A percentile compares a stretch with the other conserved stretches of the same genome.
Conservation (phyloP, 352 stramenopile genomes). For the Phytopythium litorale region DNA sequence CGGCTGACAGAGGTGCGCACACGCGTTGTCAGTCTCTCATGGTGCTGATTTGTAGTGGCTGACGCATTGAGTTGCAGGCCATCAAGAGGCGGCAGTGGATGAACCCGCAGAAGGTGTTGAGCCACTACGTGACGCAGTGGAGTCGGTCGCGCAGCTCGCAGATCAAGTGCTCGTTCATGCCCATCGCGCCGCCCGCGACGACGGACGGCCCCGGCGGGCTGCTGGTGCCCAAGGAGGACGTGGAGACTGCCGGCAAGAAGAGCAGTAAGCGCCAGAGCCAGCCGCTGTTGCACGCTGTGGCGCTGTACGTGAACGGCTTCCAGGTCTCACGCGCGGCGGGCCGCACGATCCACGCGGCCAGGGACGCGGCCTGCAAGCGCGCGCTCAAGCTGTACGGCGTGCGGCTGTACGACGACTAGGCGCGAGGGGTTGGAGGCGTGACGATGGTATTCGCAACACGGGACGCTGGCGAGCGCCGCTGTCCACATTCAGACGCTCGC, state of each 20-base stretch:
- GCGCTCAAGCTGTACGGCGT: slow-evolving; percentile 68
- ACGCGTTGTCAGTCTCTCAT: not conserved
- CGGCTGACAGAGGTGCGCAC: slow-evolving; percentile 46
- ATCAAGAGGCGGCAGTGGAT: slow-evolving; percentile 83
- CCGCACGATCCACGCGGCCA: slow-evolving; percentile 61
- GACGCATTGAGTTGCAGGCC: slow-evolving; percentile 20
- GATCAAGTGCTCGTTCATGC: slow-evolving; percentile 55
- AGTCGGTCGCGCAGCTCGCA: slow-evolving; percentile 18
- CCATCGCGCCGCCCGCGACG: slow-evolving; percentile 15
- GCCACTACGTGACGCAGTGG: slow-evolving; percentile 62
- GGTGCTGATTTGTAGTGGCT: slow-evolving; percentile 3
- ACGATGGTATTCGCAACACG: not conserved
- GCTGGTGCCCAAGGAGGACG: slow-evolving; percentile 24
- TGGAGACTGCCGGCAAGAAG: slow-evolving; percentile 15
- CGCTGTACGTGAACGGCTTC: slow-evolving; percentile 64
- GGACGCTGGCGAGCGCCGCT: not conserved
- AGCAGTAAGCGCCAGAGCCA: slow-evolving; percentile 19
- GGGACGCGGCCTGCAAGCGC: slow-evolving; percentile 63
- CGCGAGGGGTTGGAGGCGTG: not conserved
- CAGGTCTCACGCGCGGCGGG: slow-evolving; percentile 55
- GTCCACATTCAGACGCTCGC: not conserved
- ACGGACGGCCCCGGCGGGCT: slow-evolving; percentile 8
- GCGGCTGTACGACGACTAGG: slow-evolving; percentile 36
- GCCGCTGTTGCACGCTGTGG: slow-evolving; percentile 42
- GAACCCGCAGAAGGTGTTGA: slow-evolving; percentile 68